These are phyloP conservation scores for Pestalotiopsis fici DNA, from an alignment of 2,329 filamentous ascomycete species.

Conservation along the genomic window DNA sequence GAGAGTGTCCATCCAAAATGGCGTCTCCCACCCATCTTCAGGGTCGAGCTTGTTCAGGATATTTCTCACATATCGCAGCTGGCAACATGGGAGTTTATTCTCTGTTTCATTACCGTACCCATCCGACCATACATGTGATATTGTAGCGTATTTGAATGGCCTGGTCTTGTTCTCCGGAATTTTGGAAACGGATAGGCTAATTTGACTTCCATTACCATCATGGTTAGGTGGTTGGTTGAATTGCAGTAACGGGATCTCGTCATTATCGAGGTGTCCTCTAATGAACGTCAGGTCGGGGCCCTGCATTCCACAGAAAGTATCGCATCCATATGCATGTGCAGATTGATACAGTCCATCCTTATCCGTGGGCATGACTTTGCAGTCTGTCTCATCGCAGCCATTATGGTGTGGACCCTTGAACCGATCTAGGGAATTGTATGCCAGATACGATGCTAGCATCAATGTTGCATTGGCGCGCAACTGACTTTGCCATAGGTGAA, in stretches of 20 bases:
- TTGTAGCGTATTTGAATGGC: not conserved
- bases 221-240: not conserved
- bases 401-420: not conserved
- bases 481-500: not conserved
- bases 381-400: not conserved
- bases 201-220: not conserved
- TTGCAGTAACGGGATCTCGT: not conserved
- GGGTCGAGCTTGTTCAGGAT: not conserved
- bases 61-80: not conserved
- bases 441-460: not conserved
- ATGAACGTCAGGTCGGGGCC: not conserved
- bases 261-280: not conserved
- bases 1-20: conserved; percentile 10
- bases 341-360: not conserved
- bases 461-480: not conserved
- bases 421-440: not conserved
- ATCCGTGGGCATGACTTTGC: not conserved
- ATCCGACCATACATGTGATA: conserved; percentile 10
- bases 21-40: not conserved
- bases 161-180: not conserved
- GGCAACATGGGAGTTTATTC: not conserved
- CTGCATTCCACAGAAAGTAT: not conserved
- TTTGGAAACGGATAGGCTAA: not conserved
- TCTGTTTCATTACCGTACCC: conserved; percentile 1
- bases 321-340: not conserved